phyloP scores from a whole-genome alignment of 352 stramenopile genomes.

The Phytophthora meadii region DNA sequence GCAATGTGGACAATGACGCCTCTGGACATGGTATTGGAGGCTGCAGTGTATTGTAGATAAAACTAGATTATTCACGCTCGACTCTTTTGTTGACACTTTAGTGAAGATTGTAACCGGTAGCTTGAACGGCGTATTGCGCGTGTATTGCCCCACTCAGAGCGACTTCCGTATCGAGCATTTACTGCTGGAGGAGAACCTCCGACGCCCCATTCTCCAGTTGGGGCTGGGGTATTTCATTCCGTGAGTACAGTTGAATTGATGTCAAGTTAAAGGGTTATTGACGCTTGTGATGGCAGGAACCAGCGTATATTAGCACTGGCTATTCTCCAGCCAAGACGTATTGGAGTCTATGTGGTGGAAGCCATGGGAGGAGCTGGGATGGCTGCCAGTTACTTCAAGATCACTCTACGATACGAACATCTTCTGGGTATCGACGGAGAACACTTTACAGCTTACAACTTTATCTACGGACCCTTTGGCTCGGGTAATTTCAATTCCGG shows the following conservation, averaged over 20 bases:
- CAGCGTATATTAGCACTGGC: slow-evolving; percentile 72
- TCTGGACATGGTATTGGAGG: slow-evolving; percentile 40
- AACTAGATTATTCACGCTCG: not conserved
- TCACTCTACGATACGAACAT: slow-evolving; percentile 88
- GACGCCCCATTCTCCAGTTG: slow-evolving; percentile 89
- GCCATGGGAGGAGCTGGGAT: slow-evolving; percentile 77
- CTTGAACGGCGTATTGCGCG: slow-evolving; percentile 84
- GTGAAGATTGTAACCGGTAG: slow-evolving; percentile 92
- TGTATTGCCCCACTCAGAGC: slow-evolving; percentile 82
- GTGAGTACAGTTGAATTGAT: slow-evolving; percentile 41
- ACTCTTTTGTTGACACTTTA: slow-evolving; percentile 18
- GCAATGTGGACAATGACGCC: slow-evolving; percentile 90
- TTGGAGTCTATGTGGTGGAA: slow-evolving; percentile 87
- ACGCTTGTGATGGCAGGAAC: slow-evolving; percentile 43
- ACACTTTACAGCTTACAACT: slow-evolving; percentile 93
- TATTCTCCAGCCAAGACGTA: slow-evolving; percentile 84
- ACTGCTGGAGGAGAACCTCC: slow-evolving; percentile 87
- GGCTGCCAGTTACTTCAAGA: slow-evolving; percentile 84
- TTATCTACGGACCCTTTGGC: slow-evolving; percentile 86
- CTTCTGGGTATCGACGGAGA: slow-evolving; percentile 86
- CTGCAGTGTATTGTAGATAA: too few relatives aligned
- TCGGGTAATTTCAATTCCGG: slow-evolving; percentile 21
- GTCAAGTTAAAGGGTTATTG: slow-evolving; percentile 6
- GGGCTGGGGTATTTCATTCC: slow-evolving; percentile 84
- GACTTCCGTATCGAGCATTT: slow-evolving; percentile 92